Evolutionary conservation across 2,329 filamentous ascomycete species (phyloP).

Genomic region (Penicillium italicum): DNA sequence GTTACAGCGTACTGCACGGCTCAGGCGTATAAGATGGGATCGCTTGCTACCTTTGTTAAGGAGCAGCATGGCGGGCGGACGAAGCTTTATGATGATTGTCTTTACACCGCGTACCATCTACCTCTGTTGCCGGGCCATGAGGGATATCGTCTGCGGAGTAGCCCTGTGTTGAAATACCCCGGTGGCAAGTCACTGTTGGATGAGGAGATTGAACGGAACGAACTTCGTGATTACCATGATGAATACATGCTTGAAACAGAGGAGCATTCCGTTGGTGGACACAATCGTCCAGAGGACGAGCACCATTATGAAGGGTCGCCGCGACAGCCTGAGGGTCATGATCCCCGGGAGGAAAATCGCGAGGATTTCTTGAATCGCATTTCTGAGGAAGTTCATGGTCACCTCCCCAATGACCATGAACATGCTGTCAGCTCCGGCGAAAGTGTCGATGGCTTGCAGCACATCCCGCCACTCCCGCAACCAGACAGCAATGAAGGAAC

Average conservation of each 20-base stretch:
- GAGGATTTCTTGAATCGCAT: constrained; percentile 13
- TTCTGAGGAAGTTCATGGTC: constrained; percentile 13
- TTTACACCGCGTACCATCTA: constrained; percentile 92
- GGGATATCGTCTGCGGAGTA: constrained; percentile 82
- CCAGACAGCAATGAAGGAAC: constrained; percentile 3
- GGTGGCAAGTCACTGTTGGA: constrained; percentile 91
- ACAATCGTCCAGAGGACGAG: constrained; percentile 29
- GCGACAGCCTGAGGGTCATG: constrained; percentile 10
- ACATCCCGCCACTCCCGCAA: neutral
- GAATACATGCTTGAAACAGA: constrained; percentile 73
- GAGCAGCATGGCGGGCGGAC: constrained; percentile 86
- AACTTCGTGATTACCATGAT: constrained; percentile 82
- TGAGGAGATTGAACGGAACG: constrained; percentile 92
- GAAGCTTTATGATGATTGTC: constrained; percentile 95
- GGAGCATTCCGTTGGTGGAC: constrained; percentile 45
- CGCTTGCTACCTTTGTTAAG: constrained; percentile 82
- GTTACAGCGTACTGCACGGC: constrained; percentile 96
- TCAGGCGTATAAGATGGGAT: constrained; percentile 84
- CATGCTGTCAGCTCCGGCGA: neutral
- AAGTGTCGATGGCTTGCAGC: neutral
- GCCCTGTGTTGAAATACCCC: constrained; percentile 86
- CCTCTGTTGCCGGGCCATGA: constrained; percentile 81
- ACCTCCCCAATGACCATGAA: constrained; percentile 5
- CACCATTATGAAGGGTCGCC: constrained; percentile 23
- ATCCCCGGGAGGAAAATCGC: constrained; percentile 8